These are phyloP conservation scores for Cyclaneusma minus DNA, from an alignment of 2,329 filamentous ascomycete genomes.

Conservation along the genomic window DNA sequence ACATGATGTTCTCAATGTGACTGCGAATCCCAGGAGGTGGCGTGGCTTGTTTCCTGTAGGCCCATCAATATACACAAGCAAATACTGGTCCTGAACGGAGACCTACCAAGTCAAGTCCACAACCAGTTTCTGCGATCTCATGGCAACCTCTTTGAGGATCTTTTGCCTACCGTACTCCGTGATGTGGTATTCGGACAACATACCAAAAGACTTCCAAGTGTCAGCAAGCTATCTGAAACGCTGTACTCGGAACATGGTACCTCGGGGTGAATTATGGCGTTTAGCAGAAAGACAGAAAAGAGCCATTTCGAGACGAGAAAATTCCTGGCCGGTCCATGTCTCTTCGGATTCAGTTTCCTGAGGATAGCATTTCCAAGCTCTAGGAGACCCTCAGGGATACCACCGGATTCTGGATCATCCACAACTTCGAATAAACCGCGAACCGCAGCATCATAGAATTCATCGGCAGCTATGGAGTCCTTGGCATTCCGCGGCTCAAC, in stretches of 20 bases:
- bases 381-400: conserved; percentile 73
- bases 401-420: conserved; percentile 68
- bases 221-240: conserved; percentile 6
- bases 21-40: conserved; percentile 45
- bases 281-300: conserved; percentile 73
- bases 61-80: conserved; percentile 2
- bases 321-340: conserved; percentile 58
- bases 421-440: conserved; percentile 72
- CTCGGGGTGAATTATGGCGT: conserved; percentile 80
- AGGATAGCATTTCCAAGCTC: conserved; percentile 76
- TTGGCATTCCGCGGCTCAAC: conserved; percentile 59
- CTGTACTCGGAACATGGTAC: conserved; percentile 25
- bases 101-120: conserved; percentile 55
- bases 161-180: conserved; percentile 80
- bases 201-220: conserved; percentile 31
- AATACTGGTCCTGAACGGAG: conserved; percentile 20
- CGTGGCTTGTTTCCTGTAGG: conserved; percentile 37
- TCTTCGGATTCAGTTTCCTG: conserved; percentile 56
- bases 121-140: conserved; percentile 64
- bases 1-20: conserved; percentile 58
- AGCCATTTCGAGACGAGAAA: conserved; percentile 87
- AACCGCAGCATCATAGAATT: conserved; percentile 77
- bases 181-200: conserved; percentile 83
- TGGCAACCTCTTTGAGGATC: conserved; percentile 63
- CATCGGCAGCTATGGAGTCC: conserved; percentile 67